Evolutionary conservation across 192 early-diverging fungal species (phyloP).

Genomic region (Phlyctochytrium planicorne): DNA sequence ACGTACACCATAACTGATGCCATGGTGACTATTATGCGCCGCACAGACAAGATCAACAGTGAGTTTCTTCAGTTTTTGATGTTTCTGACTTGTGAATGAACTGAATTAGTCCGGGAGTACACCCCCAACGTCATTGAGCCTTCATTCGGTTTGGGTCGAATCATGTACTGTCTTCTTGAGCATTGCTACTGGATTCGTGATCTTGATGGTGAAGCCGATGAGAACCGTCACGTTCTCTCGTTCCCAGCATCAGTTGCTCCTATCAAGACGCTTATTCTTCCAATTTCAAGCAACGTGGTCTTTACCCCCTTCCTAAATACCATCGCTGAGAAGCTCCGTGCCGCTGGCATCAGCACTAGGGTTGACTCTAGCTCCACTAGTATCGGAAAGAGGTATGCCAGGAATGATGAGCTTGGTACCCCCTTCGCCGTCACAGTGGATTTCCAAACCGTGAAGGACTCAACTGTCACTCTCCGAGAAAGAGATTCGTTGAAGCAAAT

Average conservation of each 20-base stretch:
- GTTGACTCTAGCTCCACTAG: conserved; percentile 85
- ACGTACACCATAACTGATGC: conserved; percentile 61
- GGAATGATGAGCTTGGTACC: conserved; percentile 98
- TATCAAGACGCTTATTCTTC: conserved; percentile 90
- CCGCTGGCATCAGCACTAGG: conserved; percentile 73
- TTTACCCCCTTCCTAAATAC: conserved; percentile 71
- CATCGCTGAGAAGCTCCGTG: conserved; percentile 65
- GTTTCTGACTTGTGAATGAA: conserved; percentile 10
- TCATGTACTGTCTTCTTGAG: conserved; percentile 94
- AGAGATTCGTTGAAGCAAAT: conserved; percentile 96
- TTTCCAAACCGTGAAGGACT: conserved; percentile 94
- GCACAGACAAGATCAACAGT: conserved; percentile 51
- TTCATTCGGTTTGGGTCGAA: conserved; percentile 98
- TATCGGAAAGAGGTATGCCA: conserved; percentile 94
- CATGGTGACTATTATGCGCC: conserved; percentile 45
- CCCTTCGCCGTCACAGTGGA: conserved; percentile 98
- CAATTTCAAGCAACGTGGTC: conserved; percentile 72
- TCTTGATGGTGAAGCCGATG: conserved; percentile 68
- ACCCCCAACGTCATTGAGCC: conserved; percentile 99
- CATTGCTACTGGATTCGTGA: conserved; percentile 86
- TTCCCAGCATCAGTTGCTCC: conserved; percentile 93
- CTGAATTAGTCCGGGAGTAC: conserved; percentile 78
- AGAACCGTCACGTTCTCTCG: conserved; percentile 83
- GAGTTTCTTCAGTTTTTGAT: conserved; percentile 21
- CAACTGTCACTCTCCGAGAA: conserved; percentile 93